Conservation (phyloP, 1,284 basidiomycete species). For the Heliocybe sulcata region DNA sequence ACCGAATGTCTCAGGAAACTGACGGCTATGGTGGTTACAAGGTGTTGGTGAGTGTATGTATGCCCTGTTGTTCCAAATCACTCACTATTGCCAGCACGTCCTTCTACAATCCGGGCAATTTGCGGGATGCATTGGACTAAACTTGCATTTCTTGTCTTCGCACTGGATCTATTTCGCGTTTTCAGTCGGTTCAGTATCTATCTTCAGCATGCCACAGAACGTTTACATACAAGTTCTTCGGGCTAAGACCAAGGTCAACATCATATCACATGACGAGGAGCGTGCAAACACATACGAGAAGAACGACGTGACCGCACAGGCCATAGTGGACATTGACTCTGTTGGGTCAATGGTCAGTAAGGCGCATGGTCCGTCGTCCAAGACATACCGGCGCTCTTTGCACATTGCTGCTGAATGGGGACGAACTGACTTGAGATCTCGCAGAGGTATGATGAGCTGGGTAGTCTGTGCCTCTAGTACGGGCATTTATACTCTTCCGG, state of each 20-base stretch:
- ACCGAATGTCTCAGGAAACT: constrained; percentile 63
- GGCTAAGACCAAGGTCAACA: constrained; percentile 28
- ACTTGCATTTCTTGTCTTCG: constrained; percentile 58
- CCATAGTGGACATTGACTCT: constrained; percentile 52
- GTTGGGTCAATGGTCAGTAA: constrained; percentile 8
- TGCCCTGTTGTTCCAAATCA: constrained; percentile 7
- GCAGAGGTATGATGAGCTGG: not conserved
- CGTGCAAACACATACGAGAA: constrained; percentile 36
- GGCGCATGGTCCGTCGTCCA: not conserved
- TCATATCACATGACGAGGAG: not conserved
- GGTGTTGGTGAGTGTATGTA: constrained; percentile 12
- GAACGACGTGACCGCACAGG: constrained; percentile 47
- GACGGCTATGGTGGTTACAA: constrained; percentile 37
- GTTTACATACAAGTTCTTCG: constrained; percentile 39
- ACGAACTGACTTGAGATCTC: too few species aligned
- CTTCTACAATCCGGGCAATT: constrained; percentile 51
- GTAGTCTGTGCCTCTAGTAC: not conserved
- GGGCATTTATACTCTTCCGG: not conserved
- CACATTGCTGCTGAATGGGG: not conserved
- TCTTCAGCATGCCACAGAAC: not conserved
- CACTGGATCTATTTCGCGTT: constrained; percentile 40
- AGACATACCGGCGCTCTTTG: not conserved
- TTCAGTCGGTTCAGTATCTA: constrained; percentile 5
- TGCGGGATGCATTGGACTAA: constrained; percentile 54
- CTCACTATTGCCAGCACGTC: constrained; percentile 78